Conservation (phyloP, 768 basidiomycete species). For the Gloeophyllum trabeum region DNA sequence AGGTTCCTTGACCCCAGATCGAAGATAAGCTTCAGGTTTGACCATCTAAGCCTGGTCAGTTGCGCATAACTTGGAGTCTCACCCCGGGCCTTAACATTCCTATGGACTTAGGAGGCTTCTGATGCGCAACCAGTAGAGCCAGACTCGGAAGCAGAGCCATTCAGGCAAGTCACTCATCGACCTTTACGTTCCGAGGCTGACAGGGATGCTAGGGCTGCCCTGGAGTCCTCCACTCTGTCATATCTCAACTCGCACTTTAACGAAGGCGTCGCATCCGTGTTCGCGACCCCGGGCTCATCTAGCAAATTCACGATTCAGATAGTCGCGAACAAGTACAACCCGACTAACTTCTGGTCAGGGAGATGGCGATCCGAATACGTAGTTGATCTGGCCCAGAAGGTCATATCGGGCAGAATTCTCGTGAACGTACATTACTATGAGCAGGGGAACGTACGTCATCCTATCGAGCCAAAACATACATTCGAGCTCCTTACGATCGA, state of each 20-base stretch:
- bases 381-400: constrained; percentile 53
- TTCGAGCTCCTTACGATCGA: too few species aligned
- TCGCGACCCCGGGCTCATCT: constrained; percentile 35
- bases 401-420: constrained; percentile 60
- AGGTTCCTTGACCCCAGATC: constrained; percentile 81
- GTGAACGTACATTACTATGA: constrained; percentile 96
- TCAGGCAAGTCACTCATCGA: constrained; percentile 42
- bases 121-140: constrained; percentile 56
- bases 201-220: constrained; percentile 38
- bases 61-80: constrained; percentile 4
- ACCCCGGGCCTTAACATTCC: too few species aligned
- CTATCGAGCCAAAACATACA: too few species aligned
- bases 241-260: constrained; percentile 79
- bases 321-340: constrained; percentile 96
- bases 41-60: constrained; percentile 76
- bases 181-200: background rate
- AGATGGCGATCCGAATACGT: constrained; percentile 87
- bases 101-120: constrained; percentile 79
- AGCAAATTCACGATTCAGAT: constrained; percentile 61
- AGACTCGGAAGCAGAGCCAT: constrained; percentile 55
- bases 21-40: constrained; percentile 68
- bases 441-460: constrained; percentile 72
- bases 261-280: constrained; percentile 68
- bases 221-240: constrained; percentile 53
- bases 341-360: constrained; percentile 88